Evolutionary conservation across 108 stramenopile genomes (phyloP).

Genomic region (Nitzschia putrida): DNA sequence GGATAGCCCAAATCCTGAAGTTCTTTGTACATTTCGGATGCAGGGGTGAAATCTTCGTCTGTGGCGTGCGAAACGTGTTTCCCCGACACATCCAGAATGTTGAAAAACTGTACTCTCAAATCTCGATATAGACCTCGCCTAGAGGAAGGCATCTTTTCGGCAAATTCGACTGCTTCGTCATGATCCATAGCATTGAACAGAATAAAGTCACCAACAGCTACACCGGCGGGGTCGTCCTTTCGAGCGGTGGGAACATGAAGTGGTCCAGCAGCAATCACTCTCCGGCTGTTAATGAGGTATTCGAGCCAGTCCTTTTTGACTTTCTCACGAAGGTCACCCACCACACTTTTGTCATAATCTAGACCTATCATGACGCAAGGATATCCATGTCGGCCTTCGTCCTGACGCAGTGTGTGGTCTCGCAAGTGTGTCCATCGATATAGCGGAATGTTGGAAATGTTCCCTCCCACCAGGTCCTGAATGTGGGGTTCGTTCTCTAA

Average conservation of each 20-base stretch:
- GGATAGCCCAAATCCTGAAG: constrained; percentile 85
- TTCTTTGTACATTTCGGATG: constrained; percentile 80
- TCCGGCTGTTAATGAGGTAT: constrained; percentile 74
- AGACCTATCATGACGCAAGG: constrained; percentile 68
- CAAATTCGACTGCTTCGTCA: constrained; percentile 78
- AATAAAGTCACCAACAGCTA: constrained; percentile 70
- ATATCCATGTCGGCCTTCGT: constrained; percentile 76
- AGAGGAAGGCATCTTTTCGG: constrained; percentile 69
- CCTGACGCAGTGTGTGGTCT: constrained; percentile 72
- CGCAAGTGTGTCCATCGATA: constrained; percentile 88
- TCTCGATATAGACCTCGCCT: constrained; percentile 72
- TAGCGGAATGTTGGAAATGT: constrained; percentile 56
- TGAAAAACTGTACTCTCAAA: constrained; percentile 76
- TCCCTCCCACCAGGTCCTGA: constrained; percentile 54
- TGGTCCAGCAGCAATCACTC: constrained; percentile 73
- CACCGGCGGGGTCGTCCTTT: constrained; percentile 69
- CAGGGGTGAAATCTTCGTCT: constrained; percentile 41
- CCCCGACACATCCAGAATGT: constrained; percentile 79
- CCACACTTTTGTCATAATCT: constrained; percentile 57
- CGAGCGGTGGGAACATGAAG: constrained; percentile 70
- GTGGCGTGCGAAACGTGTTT: constrained; percentile 81
- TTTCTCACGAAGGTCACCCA: constrained; percentile 52
- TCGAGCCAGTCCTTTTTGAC: constrained; percentile 52
- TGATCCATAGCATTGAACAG: constrained; percentile 81
- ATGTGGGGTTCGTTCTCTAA: constrained; percentile 71